Evolutionary conservation across 768 basidiomycete genomes (phyloP).

Genomic region (Candolleomyces aberdarensis): DNA sequence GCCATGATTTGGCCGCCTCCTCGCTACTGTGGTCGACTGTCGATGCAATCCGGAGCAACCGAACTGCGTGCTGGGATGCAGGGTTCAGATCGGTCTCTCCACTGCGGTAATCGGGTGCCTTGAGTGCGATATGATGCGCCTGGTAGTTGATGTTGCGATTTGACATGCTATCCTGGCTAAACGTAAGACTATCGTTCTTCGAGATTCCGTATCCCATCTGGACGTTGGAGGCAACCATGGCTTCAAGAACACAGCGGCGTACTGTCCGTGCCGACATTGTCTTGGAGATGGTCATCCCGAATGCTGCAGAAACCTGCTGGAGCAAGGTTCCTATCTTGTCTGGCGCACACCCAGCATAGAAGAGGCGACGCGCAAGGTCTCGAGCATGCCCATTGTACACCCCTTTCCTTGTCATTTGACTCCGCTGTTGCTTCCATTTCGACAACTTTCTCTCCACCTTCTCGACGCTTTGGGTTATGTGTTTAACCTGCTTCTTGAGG

Average conservation of each 20-base stretch:
- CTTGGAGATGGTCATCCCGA: not conserved
- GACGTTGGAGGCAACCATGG: not conserved
- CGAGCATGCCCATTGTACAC: not conserved
- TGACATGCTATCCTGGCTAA: constrained; percentile 12
- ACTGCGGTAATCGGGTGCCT: constrained; percentile 2
- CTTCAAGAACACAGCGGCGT: not conserved
- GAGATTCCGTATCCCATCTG: not conserved
- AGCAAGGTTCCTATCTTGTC: not conserved
- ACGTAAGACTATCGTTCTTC: constrained; percentile 8
- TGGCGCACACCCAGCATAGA: not conserved
- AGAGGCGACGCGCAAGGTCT: not conserved
- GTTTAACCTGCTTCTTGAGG: no score
- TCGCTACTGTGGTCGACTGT: not conserved
- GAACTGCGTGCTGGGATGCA: not conserved
- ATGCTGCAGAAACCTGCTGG: not conserved
- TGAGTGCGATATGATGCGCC: constrained; percentile 5
- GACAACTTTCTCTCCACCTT: no score
- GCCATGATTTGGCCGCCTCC: not conserved
- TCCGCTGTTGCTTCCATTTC: no score
- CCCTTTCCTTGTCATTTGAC: no score
- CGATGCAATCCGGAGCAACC: not conserved
- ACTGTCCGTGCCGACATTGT: not conserved
- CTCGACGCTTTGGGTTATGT: no score
- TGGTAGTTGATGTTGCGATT: constrained; percentile 11
- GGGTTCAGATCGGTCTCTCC: not conserved